Evolutionary conservation across 768 basidiomycete genomes (phyloP).

Genomic region (Leccinum aurantiacum): DNA sequence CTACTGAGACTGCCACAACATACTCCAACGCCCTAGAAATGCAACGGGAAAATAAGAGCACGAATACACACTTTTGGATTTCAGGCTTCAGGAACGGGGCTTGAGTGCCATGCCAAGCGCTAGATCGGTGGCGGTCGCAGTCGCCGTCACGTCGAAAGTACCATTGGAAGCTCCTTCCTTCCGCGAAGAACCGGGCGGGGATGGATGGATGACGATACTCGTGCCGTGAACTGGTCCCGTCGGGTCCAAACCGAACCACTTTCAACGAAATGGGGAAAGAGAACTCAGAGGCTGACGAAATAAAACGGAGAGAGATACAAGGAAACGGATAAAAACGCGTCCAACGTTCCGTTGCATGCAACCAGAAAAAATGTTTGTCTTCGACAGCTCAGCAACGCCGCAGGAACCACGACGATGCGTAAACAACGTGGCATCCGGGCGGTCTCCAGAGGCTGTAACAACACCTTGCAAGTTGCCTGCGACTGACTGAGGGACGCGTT

Average conservation of each 20-base stretch:
- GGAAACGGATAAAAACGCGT: background rate
- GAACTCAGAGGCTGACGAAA: background rate
- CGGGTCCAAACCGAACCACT: conserved; percentile 12
- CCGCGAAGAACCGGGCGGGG: conserved; percentile 2
- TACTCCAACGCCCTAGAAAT: conserved; percentile 1
- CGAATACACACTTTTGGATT: background rate
- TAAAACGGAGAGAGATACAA: background rate
- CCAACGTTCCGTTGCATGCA: background rate
- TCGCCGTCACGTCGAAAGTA: conserved; percentile 16
- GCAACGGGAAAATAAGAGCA: background rate
- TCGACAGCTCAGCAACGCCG: background rate
- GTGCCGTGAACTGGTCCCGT: conserved; percentile 5
- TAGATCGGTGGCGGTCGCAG: background rate
- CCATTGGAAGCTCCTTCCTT: conserved; percentile 23
- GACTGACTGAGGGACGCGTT: background rate
- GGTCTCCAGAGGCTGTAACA: background rate
- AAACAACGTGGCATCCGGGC: conserved; percentile 15
- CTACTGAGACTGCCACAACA: background rate
- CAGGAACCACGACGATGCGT: background rate
- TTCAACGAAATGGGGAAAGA: background rate
- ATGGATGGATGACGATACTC: background rate
- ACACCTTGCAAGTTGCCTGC: background rate
- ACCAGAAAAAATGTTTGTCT: background rate
- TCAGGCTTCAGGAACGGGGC: background rate
- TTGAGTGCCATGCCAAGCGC: background rate